Evolutionary conservation across 768 basidiomycete species (phyloP).

Genomic region (Suillus americanus): DNA sequence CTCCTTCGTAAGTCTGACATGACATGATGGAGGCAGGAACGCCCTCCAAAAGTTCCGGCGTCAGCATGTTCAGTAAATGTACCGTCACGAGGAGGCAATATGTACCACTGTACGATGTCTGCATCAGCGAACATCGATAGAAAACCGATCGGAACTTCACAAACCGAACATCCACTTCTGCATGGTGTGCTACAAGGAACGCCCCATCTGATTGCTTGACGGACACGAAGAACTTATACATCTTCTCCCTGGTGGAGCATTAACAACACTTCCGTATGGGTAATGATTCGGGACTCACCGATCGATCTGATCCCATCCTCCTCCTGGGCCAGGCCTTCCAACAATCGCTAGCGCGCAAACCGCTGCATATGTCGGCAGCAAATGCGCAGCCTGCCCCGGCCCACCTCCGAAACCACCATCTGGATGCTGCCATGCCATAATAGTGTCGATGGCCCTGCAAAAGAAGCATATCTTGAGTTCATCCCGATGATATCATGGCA

Average conservation of each 20-base stretch:
- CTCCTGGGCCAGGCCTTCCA: slow-evolving; percentile 67
- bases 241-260: slow-evolving; percentile 49
- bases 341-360: slow-evolving; percentile 83
- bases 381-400: slow-evolving; percentile 82
- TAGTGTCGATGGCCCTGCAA: slow-evolving; percentile 72
- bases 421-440: slow-evolving; percentile 80
- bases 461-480: not conserved
- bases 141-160: slow-evolving; percentile 16
- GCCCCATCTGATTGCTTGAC: slow-evolving; percentile 93
- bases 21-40: slow-evolving; percentile 80
- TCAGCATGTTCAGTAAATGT: slow-evolving; percentile 80
- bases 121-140: not conserved
- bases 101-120: slow-evolving; percentile 59
- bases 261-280: not conserved
- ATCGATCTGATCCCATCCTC: slow-evolving; percentile 87
- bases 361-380: slow-evolving; percentile 88
- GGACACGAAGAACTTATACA: slow-evolving; percentile 89
- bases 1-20: slow-evolving; percentile 98
- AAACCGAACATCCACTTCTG: slow-evolving; percentile 93
- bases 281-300: slow-evolving; percentile 43
- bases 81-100: slow-evolving; percentile 90
- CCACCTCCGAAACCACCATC: slow-evolving; percentile 93
- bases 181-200: slow-evolving; percentile 83
- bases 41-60: slow-evolving; percentile 79
- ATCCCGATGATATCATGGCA: not conserved